phyloP scores from a whole-genome alignment of 495 filamentous ascomycete species.

The Penicillium canescens region DNA sequence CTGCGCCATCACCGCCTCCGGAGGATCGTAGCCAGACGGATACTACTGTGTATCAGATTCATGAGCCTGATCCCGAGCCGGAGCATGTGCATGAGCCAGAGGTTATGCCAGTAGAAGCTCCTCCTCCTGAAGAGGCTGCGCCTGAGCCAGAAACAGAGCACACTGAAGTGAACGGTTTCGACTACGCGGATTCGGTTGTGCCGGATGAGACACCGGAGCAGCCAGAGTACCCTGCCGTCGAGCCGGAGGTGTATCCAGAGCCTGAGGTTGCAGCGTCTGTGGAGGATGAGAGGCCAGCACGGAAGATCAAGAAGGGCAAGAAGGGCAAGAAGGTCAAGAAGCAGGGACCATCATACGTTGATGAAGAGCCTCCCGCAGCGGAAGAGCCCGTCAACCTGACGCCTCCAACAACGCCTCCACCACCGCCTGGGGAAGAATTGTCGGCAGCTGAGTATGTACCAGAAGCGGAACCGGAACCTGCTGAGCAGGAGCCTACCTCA shows the following conservation, averaged over 20 bases:
- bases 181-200: too few relatives aligned
- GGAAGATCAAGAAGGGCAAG: conserved; percentile 23
- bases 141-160: conserved; percentile 2
- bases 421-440: not conserved
- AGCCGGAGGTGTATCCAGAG: conserved; percentile 5
- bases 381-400: conserved; percentile 35
- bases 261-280: not conserved
- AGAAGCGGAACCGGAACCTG: not conserved
- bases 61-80: not conserved
- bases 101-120: not conserved
- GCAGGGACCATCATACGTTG: conserved; percentile 13
- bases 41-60: not conserved
- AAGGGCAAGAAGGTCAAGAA: conserved; percentile 32
- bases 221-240: too few relatives aligned
- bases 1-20: conserved; percentile 28
- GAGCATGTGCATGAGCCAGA: conserved; percentile 1
- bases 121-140: not conserved
- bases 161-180: not conserved
- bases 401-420: conserved; percentile 43
- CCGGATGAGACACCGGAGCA: not conserved
- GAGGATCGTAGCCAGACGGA: conserved; percentile 5
- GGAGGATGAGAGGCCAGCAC: conserved; percentile 3
- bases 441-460: not conserved
- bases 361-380: conserved; percentile 2
- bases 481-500: not conserved